phyloP scores from a whole-genome alignment of 257 asterid species.

The Lycium ferocissimum region DNA sequence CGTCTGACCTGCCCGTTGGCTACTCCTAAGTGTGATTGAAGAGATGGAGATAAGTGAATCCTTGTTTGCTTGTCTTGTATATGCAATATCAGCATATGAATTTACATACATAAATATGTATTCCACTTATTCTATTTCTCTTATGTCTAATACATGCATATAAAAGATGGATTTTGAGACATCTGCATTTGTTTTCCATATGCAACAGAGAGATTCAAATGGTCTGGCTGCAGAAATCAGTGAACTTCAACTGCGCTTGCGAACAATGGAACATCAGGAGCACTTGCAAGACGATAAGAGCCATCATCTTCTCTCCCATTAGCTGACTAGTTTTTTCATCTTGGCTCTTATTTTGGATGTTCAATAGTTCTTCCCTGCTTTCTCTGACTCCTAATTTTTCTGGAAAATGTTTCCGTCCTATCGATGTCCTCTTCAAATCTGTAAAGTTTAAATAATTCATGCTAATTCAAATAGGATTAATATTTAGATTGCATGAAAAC shows the following conservation, averaged over 20 bases:
- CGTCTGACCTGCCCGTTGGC: too few relatives aligned
- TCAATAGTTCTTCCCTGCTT: too few relatives aligned
- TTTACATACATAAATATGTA: not conserved
- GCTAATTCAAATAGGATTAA: not conserved
- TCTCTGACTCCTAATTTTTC: not conserved
- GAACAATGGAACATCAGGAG: conserved; percentile 88
- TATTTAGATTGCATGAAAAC: not conserved
- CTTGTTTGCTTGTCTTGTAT: not conserved
- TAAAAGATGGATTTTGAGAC: conserved; percentile 17
- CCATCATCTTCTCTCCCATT: conserved; percentile 1
- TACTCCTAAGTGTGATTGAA: not conserved
- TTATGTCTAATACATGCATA: not conserved
- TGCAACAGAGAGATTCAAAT: conserved; percentile 81
- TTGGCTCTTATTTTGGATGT: too few relatives aligned
- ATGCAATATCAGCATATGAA: not conserved
- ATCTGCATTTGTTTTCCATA: conserved; percentile 25
- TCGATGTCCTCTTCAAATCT: not conserved
- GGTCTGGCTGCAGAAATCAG: conserved; percentile 79
- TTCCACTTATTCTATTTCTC: not conserved
- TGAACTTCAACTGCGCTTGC: conserved; percentile 88
- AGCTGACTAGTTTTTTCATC: too few relatives aligned
- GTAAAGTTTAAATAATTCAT: not conserved
- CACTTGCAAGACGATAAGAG: conserved; percentile 88
- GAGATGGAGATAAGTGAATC: not conserved
- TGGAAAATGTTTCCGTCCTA: not conserved